phyloP scores from a whole-genome alignment of 1,284 basidiomycete genomes.

The Moesziomyces sp. region DNA sequence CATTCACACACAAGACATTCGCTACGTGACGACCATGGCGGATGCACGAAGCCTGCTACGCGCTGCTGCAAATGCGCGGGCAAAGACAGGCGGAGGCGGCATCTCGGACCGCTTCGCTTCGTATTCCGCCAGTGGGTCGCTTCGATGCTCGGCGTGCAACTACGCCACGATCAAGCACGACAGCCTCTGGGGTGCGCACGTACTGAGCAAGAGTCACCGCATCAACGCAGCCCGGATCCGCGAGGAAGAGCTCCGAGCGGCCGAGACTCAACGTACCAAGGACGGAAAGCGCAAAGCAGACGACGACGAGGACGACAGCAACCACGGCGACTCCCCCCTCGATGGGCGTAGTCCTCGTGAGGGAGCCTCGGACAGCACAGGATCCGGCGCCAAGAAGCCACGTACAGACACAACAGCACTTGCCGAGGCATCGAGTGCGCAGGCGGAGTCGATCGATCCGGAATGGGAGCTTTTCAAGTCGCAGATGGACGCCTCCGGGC shows the following conservation, averaged over 20 bases:
- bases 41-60: conserved; percentile 52
- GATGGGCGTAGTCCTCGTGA: background rate
- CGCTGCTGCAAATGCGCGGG: conserved; percentile 37
- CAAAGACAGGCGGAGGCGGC: conserved; percentile 4
- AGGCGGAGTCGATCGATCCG: conserved; percentile 26
- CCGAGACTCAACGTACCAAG: conserved; percentile 25
- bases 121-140: conserved; percentile 35
- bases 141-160: conserved; percentile 57
- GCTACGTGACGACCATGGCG: conserved; percentile 9
- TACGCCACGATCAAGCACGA: conserved; percentile 56
- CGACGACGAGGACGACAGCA: conserved; percentile 3
- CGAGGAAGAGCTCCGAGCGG: conserved; percentile 28
- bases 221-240: conserved; percentile 24
- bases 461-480: conserved; percentile 61
- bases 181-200: conserved; percentile 52
- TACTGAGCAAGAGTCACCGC: conserved; percentile 50
- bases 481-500: conserved; percentile 23
- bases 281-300: conserved; percentile 46
- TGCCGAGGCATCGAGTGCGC: background rate
- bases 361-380: background rate
- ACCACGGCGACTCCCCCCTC: background rate
- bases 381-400: conserved; percentile 20
- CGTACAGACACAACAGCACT: background rate
- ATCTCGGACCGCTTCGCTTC: conserved; percentile 53
- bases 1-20: background rate